Percentiles rank a stretch among this genome's conserved stretches.
These are phyloP conservation scores for Pestalotiopsis sp. DNA, from an alignment of 2,329 filamentous ascomycete genomes.

Conservation along the genomic window DNA sequence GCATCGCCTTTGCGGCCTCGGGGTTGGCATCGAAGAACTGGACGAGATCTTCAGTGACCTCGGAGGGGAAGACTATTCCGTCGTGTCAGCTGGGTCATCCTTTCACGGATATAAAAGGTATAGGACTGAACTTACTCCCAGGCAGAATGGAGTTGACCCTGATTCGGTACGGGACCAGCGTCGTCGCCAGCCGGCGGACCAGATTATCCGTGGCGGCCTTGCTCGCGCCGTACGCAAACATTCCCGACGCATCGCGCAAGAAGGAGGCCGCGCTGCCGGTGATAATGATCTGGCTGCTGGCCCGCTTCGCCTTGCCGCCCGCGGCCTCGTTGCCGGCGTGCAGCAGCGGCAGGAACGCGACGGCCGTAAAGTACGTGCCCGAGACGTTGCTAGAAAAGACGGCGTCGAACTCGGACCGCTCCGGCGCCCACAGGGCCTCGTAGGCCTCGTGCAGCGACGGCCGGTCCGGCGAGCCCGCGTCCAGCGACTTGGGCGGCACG, in stretches of 20 bases:
- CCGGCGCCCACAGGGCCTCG: neutral
- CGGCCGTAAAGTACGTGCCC: neutral
- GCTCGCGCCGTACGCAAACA: neutral
- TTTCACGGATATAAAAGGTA: too few relatives aligned
- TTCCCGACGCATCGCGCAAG: neutral
- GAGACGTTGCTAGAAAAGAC: neutral
- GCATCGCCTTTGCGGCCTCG: neutral
- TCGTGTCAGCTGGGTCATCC: neutral
- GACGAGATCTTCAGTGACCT: neutral
- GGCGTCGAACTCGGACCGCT: neutral
- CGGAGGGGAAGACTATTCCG: neutral
- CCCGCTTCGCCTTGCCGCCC: neutral
- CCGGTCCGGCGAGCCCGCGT: neutral
- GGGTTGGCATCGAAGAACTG: neutral
- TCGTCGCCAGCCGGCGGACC: neutral
- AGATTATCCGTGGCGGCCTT: neutral
- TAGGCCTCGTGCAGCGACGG: neutral
- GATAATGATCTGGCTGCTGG: neutral
- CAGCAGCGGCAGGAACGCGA: neutral
- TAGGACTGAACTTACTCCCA: too few relatives aligned
- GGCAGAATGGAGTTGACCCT: neutral
- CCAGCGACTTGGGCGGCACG: neutral
- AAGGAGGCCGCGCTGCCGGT: neutral
- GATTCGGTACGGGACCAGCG: neutral
- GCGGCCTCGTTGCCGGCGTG: neutral